Conservation (phyloP, 495 filamentous ascomycete species). For the Podospora bellae-mahoneyi region DNA sequence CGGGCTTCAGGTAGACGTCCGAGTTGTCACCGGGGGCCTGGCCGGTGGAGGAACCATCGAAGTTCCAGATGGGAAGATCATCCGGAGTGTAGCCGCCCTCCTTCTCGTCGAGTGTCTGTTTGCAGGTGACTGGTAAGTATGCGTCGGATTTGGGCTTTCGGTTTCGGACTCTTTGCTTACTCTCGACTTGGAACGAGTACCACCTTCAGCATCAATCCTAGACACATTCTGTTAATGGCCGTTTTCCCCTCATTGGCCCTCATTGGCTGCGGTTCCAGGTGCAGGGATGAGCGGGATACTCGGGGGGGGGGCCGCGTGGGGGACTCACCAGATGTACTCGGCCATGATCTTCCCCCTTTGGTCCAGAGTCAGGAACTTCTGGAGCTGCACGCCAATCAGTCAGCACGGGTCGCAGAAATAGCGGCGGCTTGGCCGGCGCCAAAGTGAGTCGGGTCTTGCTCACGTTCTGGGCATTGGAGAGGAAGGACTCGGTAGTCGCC, state of each 20-base stretch:
- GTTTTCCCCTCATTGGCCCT: not conserved
- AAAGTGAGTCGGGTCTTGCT: constrained; percentile 6
- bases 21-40: constrained; percentile 97
- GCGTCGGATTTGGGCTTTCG: not conserved
- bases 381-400: constrained; percentile 54
- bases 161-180: constrained; percentile 53
- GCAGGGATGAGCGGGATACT: not conserved
- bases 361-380: constrained; percentile 87
- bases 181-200: constrained; percentile 86
- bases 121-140: not conserved
- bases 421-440: not conserved
- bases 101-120: constrained; percentile 72
- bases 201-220: constrained; percentile 74
- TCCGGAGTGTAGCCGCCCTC: constrained; percentile 52
- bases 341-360: constrained; percentile 78
- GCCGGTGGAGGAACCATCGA: constrained; percentile 91
- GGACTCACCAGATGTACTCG: constrained; percentile 81
- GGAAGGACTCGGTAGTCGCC: constrained; percentile 13
- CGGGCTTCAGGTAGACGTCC: constrained; percentile 89
- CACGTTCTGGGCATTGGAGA: constrained; percentile 14
- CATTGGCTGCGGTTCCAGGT: not conserved
- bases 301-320: not conserved
- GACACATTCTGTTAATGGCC: not conserved
- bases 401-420: not conserved
- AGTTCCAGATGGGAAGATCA: constrained; percentile 98